Evolutionary conservation across 192 early-diverging fungal species (phyloP).

Genomic region (Backusella psychrophila): DNA sequence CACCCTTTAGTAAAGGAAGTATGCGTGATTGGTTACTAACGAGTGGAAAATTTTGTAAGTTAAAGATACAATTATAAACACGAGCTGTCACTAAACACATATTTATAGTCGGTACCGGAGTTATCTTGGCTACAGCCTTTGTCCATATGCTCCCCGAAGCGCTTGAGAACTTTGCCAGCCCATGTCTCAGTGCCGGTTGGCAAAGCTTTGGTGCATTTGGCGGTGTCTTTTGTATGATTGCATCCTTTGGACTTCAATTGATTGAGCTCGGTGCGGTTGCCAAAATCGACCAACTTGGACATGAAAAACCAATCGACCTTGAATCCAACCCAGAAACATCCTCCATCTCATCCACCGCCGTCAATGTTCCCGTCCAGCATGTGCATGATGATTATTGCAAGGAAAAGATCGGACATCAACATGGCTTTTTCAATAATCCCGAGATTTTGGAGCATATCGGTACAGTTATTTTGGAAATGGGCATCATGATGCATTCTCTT

Average conservation of each 20-base stretch:
- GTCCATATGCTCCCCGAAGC: conserved; percentile 74
- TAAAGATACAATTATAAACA: not conserved
- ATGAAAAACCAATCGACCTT: not conserved
- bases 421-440: conserved; percentile 24
- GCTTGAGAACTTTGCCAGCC: conserved; percentile 49
- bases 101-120: conserved; percentile 44
- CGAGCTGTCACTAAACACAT: not conserved
- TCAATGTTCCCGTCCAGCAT: not conserved
- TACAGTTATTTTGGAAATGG: conserved; percentile 71
- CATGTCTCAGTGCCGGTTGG: conserved; percentile 51
- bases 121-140: conserved; percentile 76
- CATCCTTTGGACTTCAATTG: conserved; percentile 63
- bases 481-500: conserved; percentile 74
- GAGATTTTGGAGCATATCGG: conserved; percentile 30
- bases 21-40: conserved; percentile 18
- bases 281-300: conserved; percentile 5
- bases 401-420: conserved; percentile 6
- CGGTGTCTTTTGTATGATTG: conserved; percentile 59
- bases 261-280: conserved; percentile 54
- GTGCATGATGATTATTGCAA: not conserved
- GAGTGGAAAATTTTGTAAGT: conserved; percentile 36
- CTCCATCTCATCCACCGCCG: not conserved
- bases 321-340: not conserved
- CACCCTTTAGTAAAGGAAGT: conserved; percentile 17
- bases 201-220: conserved; percentile 47